Percentiles rank a stretch among this genome's conserved stretches.
Conservation (phyloP, 2,329 filamentous ascomycete genomes). For the Aspergillus niger region DNA sequence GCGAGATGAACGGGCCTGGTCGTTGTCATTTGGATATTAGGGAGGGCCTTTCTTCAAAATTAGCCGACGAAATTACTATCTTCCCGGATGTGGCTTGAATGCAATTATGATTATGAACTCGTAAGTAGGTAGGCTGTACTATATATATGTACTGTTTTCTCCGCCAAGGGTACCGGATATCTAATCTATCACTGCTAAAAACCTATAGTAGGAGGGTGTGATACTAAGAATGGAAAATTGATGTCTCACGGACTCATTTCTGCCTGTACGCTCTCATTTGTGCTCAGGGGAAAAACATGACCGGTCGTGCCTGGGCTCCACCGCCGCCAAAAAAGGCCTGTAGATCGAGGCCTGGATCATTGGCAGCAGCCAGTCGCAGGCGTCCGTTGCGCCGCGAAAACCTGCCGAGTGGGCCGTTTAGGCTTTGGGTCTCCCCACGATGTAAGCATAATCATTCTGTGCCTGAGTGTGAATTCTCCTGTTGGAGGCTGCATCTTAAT, state of each 20-base stretch:
- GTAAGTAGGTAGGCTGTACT: not conserved
- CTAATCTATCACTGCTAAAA: not conserved
- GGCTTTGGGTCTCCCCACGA: conserved; percentile 1
- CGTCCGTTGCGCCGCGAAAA: conserved; percentile 1
- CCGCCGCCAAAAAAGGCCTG: conserved; percentile 12
- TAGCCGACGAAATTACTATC: not conserved
- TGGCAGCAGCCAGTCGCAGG: conserved; percentile 11
- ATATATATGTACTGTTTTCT: not conserved
- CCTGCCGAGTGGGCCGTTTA: conserved; percentile 10
- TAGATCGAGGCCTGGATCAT: conserved; percentile 14
- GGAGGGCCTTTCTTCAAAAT: not conserved
- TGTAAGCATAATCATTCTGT: conserved; percentile 2
- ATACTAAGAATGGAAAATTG: not conserved
- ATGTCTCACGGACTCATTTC: not conserved
- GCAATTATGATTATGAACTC: too few species aligned
- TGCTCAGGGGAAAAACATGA: not conserved
- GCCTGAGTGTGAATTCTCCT: not conserved
- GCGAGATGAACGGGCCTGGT: not conserved
- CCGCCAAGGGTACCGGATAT: not conserved
- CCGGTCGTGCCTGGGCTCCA: conserved; percentile 5
- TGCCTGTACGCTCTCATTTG: not conserved
- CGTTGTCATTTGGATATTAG: not conserved
- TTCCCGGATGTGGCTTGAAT: not conserved
- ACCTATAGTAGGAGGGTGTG: not conserved
- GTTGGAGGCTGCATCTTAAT: not conserved